Conservation (phyloP, 495 filamentous ascomycete species). For the Aspergillus coremiiformis region DNA sequence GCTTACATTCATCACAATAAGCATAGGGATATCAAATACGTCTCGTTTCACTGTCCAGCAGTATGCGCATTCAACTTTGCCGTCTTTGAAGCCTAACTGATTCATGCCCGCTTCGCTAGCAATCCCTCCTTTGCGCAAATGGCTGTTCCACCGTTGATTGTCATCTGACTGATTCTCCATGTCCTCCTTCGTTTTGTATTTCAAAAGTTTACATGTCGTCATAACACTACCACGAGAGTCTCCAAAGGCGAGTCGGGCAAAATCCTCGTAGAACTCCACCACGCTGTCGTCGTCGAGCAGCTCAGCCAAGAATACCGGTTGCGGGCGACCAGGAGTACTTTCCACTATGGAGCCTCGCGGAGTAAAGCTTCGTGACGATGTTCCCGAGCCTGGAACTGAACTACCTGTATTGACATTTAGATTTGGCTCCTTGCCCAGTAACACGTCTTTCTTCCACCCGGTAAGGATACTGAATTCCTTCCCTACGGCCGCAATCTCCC, state of each 20-base stretch:
- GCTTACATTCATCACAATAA: constrained; percentile 95
- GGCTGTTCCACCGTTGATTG: constrained; percentile 37
- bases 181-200: constrained; percentile 75
- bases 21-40: constrained; percentile 96
- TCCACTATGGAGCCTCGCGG: constrained; percentile 35
- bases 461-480: constrained; percentile 93
- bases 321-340: constrained; percentile 34
- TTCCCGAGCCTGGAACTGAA: constrained; percentile 21
- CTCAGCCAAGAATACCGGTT: constrained; percentile 84
- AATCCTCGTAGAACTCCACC: constrained; percentile 93
- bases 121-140: constrained; percentile 49
- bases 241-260: constrained; percentile 81
- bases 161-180: constrained; percentile 41
- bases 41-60: constrained; percentile 96
- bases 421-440: constrained; percentile 83
- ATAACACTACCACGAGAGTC: constrained; percentile 78
- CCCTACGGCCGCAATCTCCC: constrained; percentile 83
- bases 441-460: constrained; percentile 86
- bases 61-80: constrained; percentile 88
- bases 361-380: constrained; percentile 43
- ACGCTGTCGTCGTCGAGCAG: constrained; percentile 90
- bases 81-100: constrained; percentile 71
- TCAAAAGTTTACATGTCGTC: constrained; percentile 78
- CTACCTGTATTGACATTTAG: constrained; percentile 74
- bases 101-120: constrained; percentile 70